Evolutionary conservation across 345 rosid genomes (phyloP), one percentile per base, ranked within the genome.

Genomic region (Gossypium thurberi): DNA sequence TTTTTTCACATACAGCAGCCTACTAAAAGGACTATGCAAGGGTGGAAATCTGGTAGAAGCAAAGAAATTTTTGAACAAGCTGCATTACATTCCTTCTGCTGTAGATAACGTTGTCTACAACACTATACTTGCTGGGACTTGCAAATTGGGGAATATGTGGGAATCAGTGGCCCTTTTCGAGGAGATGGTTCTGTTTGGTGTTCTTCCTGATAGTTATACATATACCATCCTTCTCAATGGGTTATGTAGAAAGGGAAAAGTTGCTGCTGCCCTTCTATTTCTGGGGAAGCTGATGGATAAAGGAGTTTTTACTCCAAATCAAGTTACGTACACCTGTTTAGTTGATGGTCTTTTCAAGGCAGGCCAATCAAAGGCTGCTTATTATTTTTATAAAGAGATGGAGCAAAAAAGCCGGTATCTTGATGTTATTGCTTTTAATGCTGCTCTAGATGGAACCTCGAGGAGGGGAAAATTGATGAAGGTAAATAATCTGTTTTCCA

Each of bases 1-100:
- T 53, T 81, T 78, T 76, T 84, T 89, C 83, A 87, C 97, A 8
- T 91, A 89, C 72, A 84, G 89, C n/a, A 76, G 95, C 79, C 82
- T 94, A 53, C 90, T 91, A 62, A 94, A 90, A 85, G 98, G 91
- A 81, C 84, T 91, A 61, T 91, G 96, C 80, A 88, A 68, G 79
- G 88, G 93, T 65, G 87, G 97, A 63, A 84, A 90, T 71, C 71
- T 82, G 47, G 78, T 48, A 73, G 87, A 84, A 81, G 98, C 91
- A 3, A 88, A 83, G 85, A 83, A 77, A 73, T 82, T 94, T 59
- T 80, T 94, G 73, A 76, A 74, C 63, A 75, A 72, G 52, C 88
- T 91, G 46, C 87, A 84, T 70, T 61, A 47, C 70, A 80, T 87
- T 79, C 96, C 88, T 76, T 77, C 74, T 72, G 85, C 87, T 74